Percentiles rank a stretch among this genome's conserved stretches.
phyloP scores from a whole-genome alignment of 2,329 filamentous ascomycete genomes.

The Exophiala sideris region DNA sequence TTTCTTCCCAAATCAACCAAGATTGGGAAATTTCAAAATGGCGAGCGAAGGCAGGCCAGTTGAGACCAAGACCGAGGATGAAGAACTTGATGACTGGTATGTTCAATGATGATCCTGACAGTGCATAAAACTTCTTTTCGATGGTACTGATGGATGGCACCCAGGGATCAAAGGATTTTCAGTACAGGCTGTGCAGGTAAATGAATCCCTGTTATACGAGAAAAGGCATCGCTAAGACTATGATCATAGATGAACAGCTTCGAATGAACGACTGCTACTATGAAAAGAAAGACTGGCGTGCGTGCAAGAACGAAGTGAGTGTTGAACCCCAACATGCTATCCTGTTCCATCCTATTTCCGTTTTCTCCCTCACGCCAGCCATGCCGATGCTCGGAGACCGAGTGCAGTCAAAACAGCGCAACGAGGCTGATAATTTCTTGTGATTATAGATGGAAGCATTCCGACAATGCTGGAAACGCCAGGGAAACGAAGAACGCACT shows the following conservation, averaged over 20 bases:
- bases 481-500: slow-evolving; percentile 83
- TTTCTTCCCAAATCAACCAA: slow-evolving; percentile 8
- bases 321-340: slow-evolving; percentile 17
- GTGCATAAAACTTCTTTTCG: not conserved
- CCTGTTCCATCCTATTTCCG: not conserved
- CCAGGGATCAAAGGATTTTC: slow-evolving; percentile 94
- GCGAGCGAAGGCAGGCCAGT: slow-evolving; percentile 54
- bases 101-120: slow-evolving; percentile 2
- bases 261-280: slow-evolving; percentile 95
- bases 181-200: slow-evolving; percentile 84
- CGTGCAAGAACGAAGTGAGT: slow-evolving; percentile 81
- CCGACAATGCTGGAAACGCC: slow-evolving; percentile 83
- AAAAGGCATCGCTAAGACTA: not conserved
- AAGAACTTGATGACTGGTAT: slow-evolving; percentile 95
- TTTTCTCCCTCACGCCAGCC: slow-evolving; percentile 3
- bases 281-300: slow-evolving; percentile 92
- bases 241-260: slow-evolving; percentile 69
- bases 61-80: slow-evolving; percentile 63
- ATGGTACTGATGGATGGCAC: slow-evolving; percentile 29
- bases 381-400: not conserved
- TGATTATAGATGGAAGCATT: slow-evolving; percentile 79
- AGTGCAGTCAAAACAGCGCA: too few species aligned
- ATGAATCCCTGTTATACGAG: not conserved
- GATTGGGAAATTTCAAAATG: slow-evolving; percentile 40
- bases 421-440: too few species aligned